Conservation (phyloP, 2,329 filamentous ascomycete species). For the Leptoxyphium fumago region DNA sequence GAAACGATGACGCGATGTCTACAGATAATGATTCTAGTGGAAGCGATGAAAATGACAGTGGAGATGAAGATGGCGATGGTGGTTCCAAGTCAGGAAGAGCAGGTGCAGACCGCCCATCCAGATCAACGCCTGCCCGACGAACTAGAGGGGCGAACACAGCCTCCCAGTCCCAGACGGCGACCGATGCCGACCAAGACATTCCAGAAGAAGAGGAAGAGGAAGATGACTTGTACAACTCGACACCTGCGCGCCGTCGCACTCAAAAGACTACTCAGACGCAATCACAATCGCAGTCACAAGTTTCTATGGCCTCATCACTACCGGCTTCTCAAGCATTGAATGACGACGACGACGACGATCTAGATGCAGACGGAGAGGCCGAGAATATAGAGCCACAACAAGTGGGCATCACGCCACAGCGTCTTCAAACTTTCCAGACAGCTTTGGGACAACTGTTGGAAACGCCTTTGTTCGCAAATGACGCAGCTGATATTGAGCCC, state of each 20-base stretch:
- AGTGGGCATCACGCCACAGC: constrained; percentile 33
- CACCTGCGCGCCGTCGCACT: constrained; percentile 30
- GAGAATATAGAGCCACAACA: constrained; percentile 15
- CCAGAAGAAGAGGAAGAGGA: constrained; percentile 34
- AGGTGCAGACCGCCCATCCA: constrained; percentile 3
- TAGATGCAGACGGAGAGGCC: constrained; percentile 15
- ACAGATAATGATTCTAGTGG: constrained; percentile 42
- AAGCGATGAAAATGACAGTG: constrained; percentile 47
- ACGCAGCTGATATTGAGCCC: constrained; percentile 60
- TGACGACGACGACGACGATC: constrained; percentile 23
- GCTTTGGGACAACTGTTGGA: constrained; percentile 73
- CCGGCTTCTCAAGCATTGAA: constrained; percentile 56
- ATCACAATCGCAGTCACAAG: constrained; percentile 34
- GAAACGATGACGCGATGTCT: constrained; percentile 43
- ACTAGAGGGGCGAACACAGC: constrained; percentile 10
- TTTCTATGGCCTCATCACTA: constrained; percentile 66
- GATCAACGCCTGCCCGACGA: constrained; percentile 12
- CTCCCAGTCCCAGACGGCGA: constrained; percentile 16
- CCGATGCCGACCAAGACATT: constrained; percentile 27
- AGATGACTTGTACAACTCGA: constrained; percentile 40
- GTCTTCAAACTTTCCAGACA: constrained; percentile 62
- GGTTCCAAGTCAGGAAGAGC: constrained; percentile 12
- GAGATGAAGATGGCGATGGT: constrained; percentile 16
- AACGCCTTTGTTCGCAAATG: constrained; percentile 71
- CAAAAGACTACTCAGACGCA: constrained; percentile 27